Percentiles rank a stretch among this genome's conserved stretches.
These are phyloP conservation scores for Whalleya microplaca DNA, from an alignment of 2,329 filamentous ascomycete species.

Conservation along the genomic window DNA sequence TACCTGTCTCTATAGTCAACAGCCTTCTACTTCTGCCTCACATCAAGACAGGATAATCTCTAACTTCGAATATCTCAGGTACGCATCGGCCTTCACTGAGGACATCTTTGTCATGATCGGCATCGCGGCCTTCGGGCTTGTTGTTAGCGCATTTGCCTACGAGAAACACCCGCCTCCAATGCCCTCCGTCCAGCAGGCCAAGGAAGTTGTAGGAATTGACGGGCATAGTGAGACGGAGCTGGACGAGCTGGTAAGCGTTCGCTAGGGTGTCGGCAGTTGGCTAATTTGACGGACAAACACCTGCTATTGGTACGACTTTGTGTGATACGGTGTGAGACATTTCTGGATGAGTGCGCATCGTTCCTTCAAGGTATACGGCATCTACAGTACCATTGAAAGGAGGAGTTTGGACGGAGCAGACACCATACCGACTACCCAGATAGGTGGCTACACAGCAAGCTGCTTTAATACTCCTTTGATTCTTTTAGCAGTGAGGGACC, in stretches of 20 bases:
- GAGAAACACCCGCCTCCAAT: constrained; percentile 45
- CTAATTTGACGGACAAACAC: neutral
- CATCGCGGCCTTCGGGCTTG: constrained; percentile 47
- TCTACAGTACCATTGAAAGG: neutral
- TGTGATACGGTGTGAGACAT: neutral
- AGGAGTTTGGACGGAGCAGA: neutral
- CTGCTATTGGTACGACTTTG: neutral
- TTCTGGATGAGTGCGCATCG: neutral
- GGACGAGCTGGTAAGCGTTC: constrained; percentile 27
- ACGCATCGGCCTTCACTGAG: constrained; percentile 50
- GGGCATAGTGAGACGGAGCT: constrained; percentile 38
- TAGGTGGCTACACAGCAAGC: neutral
- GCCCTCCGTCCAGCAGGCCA: constrained; percentile 29
- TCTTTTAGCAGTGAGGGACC: too few species aligned
- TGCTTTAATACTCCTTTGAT: too few species aligned
- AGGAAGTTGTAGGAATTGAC: constrained; percentile 30
- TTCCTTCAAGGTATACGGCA: neutral
- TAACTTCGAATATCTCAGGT: constrained; percentile 12
- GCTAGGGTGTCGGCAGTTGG: neutral
- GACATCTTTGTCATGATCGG: constrained; percentile 53
- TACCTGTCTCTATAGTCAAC: neutral
- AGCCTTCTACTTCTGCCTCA: neutral
- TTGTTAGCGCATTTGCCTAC: constrained; percentile 49
- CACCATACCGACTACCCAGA: neutral
- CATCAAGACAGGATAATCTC: neutral